Base-by-base conservation (phyloP, 345 rosid species). In the Turritis glabra region DNA sequence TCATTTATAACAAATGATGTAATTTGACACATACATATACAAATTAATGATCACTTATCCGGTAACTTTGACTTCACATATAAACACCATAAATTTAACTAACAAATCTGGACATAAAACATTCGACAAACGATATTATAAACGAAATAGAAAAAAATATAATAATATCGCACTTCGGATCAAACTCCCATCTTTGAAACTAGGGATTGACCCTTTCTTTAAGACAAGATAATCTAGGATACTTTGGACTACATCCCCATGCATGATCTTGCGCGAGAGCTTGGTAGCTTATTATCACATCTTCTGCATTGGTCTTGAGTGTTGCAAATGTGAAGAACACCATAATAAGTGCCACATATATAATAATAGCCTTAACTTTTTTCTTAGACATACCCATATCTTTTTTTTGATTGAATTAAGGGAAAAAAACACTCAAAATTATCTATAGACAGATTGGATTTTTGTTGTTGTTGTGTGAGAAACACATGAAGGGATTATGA, bases 291-390 rank as follows among this genome's bases (percentile, higher is more conserved):
- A 67, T 67, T 62, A 58, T 68, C 67, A 58, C 73, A 38, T 38
- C 55, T 29, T 75, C 55, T 30, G 79, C 79, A 22, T 75, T 67
- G 54, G 55, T 40, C 63, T 73, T 73, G 38, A 64, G 38, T 73
- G 23, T 64, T 73, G 69, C 79, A 38, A 67, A 60, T 29, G 55
- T 30, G 52, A 59, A 51, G 18, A 67, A 50, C 74, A 67, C 37
- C 46, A 67, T 40, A 7, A 67, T 8, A 10, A 75, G 44, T 59
- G 79, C 21, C 54, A 59, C 23, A 40, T 59, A 59, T n/a, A 67
- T 7, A 3, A 75, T 67, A 3, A 59, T 21, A 7, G 30, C 40
- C 64, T 76, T 76, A 0, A 18, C 25, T 22, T 23, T 30, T 23
- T 51, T 76, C 48, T 29, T 68, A 19, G 17, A 40, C 7, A 14